These are phyloP conservation scores for Mycoemilia scoparia DNA, from an alignment of 192 early-diverging fungal species.

Conservation along the genomic window DNA sequence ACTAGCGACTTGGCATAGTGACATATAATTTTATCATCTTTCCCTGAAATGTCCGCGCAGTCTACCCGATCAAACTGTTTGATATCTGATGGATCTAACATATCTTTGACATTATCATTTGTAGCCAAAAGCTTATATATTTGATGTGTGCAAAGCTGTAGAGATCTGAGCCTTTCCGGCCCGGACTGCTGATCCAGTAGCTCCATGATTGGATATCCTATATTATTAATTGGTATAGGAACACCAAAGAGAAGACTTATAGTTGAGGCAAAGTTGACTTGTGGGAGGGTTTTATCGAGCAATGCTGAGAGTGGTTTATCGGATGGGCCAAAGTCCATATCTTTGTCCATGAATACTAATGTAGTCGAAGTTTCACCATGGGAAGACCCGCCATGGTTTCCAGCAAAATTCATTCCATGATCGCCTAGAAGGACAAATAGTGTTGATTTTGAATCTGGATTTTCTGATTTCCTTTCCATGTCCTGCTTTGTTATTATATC, in stretches of 20 bases:
- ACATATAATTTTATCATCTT: no score
- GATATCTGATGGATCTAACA: no score
- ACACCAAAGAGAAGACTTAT: conserved; percentile 30
- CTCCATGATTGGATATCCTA: conserved; percentile 23
- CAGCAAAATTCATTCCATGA: conserved; percentile 67
- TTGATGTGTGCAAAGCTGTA: conserved; percentile 47
- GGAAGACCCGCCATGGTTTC: conserved; percentile 33
- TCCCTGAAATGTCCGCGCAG: no score
- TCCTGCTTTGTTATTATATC: conserved; percentile 27
- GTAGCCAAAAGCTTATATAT: conserved; percentile 25
- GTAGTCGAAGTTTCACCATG: conserved; percentile 29
- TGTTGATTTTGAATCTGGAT: conserved; percentile 31
- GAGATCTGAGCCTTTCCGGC: conserved; percentile 19
- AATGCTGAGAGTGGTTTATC: conserved; percentile 11
- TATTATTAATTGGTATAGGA: conserved; percentile 29
- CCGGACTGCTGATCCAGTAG: conserved; percentile 13
- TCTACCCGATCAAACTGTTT: no score
- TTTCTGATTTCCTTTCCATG: conserved; percentile 9
- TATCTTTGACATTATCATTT: no score
- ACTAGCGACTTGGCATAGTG: no score
- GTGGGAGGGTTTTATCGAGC: conserved; percentile 14
- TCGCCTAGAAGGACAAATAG: conserved; percentile 64
- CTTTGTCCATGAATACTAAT: conserved; percentile 27
- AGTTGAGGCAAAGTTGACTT: conserved; percentile 26
- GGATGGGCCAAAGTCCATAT: conserved; percentile 4